phyloP scores from a whole-genome alignment of 495 filamentous ascomycete species.

The Elasticomyces elasticus region DNA sequence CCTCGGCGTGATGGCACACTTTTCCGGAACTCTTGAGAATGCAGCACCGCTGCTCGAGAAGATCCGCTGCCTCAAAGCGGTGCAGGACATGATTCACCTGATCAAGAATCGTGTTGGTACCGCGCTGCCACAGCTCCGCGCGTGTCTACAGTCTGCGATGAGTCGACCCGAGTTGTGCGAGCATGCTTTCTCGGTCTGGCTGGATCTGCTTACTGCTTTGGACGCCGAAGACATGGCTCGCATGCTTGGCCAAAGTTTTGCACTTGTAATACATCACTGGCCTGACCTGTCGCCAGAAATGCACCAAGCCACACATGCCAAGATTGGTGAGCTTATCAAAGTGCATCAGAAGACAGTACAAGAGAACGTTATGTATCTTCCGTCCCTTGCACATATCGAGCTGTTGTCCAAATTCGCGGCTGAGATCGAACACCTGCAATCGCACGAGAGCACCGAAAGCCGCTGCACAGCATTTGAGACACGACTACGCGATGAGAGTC shows the following conservation, averaged over 20 bases:
- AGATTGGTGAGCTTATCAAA: slow-evolving; percentile 56
- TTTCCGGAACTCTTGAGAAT: slow-evolving; percentile 75
- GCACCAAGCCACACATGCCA: slow-evolving; percentile 44
- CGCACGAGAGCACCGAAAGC: slow-evolving; percentile 47
- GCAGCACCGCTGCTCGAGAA: slow-evolving; percentile 52
- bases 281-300: slow-evolving; percentile 49
- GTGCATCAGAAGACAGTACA: slow-evolving; percentile 49
- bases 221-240: slow-evolving; percentile 67
- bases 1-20: slow-evolving; percentile 74
- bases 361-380: slow-evolving; percentile 59
- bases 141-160: slow-evolving; percentile 78
- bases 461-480: slow-evolving; percentile 59
- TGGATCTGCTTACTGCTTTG: slow-evolving; percentile 59
- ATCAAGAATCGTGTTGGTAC: slow-evolving; percentile 58
- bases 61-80: slow-evolving; percentile 63
- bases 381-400: slow-evolving; percentile 65
- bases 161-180: slow-evolving; percentile 60
- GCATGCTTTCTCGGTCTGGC: slow-evolving; percentile 76
- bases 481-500: slow-evolving; percentile 72
- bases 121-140: slow-evolving; percentile 82
- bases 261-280: slow-evolving; percentile 78
- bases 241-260: slow-evolving; percentile 77
- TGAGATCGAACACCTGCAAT: slow-evolving; percentile 53
- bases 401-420: slow-evolving; percentile 54
- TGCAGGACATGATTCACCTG: slow-evolving; percentile 78